Base-by-base conservation (phyloP, 1,139 yeast species). In the Kurtzmaniella quercitrusa region DNA sequence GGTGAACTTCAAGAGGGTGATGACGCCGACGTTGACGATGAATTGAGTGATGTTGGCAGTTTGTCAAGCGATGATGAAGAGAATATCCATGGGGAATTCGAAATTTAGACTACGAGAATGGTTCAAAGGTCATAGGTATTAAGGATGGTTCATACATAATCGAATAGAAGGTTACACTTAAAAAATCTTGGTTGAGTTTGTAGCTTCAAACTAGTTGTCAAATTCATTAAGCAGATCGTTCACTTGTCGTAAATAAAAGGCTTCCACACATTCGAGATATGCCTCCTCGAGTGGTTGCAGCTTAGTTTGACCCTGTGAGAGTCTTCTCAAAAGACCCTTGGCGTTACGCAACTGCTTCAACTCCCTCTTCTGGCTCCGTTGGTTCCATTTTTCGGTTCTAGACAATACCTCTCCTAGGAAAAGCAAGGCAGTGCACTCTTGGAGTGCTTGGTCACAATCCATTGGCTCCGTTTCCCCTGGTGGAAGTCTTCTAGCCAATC, bases 41-140 rank as follows among this genome's bases (percentile, higher is more conserved):
- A 70, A 42, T 61, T 73, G 47, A 73, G 77, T 52, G 77, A 73
- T 46, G 76, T 73, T 12, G 77, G 76, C 14, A 72, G 76, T 50
- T 68, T 73, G 45, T 73, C 75, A 8, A 70, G 79, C 44, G 77
- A 69, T 43, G 81, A 70, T 24, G 78, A 69, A 36, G 60, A 55
- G 8, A 65, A 59, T 11, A 51, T 42, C 2, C 42, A 38, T 36
- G 48, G 48, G 14, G 43, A 44, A 18, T 38, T 44, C 16, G 48
- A 46, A 18, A 41, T 46, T 23, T 46, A 44, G 38, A 39, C 29
- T 14, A 31, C 36, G 17, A 12, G 29, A 34, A 24, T 15, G 31
- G 12, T 27, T 27, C 31, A 27, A 11, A 27, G 31, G 31, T 27
- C 31, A 27, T 27, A 27, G 8, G 14, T 18, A 19, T 37, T 37